Base-by-base conservation (phyloP, 768 basidiomycete species). In the Kwoniella pini region DNA sequence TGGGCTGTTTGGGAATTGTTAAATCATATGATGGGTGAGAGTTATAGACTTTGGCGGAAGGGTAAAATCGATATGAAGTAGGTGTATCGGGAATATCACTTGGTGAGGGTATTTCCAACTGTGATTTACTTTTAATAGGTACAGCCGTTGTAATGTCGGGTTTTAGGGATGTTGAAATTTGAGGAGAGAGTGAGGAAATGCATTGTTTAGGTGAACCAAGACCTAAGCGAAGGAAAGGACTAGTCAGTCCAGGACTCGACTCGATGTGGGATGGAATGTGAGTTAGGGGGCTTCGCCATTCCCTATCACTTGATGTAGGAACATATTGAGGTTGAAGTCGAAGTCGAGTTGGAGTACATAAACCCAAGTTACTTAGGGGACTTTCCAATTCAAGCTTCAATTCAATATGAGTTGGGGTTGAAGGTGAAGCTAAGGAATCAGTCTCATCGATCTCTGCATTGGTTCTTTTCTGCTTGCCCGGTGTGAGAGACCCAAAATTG, bases 41-140 rank as follows among this genome's bases (percentile, higher is more conserved):
- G 33, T 1, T 5, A n/a, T 21, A 10, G n/a, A n/a, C n/a, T n/a
- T n/a, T n/a, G 17, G 38, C 4, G 17, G 45, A 27, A 2, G 45
- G 17, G 22, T 57, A 48, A 19, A 48, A 57, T 22, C 55, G 57
- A 30, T 38, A 49, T 22, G 57, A 52, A 9, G 44, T 53, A n/a
- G 59, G 59, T n/a, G 51, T 61, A n/a, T 61, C 59, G 13, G 51
- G 52, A 19, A 49, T 46, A 43, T 33, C 54, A 3, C 36, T 30
- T 22, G 51, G 59, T 54, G 52, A 39, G 10, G 51, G 53, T 11
- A 28, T 55, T 30, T 55, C 24, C 28, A 30, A 27, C 17, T 19
- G 12, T 0, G 52, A 10, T 54, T 19, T 26, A n/a, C 0, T 7
- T 44, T 12, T 39, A 15, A 10, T 13, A 11, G n/a, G 3, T 15